Conservation (phyloP, 192 early-diverging fungal genomes). For the Physocladia obscura region DNA sequence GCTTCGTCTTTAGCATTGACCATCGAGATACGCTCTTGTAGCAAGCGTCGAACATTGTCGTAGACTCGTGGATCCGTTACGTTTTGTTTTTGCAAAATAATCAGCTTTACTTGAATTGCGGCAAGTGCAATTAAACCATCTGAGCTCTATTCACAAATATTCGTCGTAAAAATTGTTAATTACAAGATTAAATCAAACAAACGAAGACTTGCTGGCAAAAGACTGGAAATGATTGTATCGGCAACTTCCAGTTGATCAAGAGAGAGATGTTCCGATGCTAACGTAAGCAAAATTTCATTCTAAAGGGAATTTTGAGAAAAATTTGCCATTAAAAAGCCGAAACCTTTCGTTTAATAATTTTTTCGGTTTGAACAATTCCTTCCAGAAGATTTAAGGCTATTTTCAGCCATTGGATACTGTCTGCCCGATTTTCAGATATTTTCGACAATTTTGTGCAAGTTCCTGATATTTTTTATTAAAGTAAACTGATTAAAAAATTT, state of each 20-base stretch:
- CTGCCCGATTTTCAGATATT: not conserved
- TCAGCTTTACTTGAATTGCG: conserved; percentile 7
- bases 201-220: not conserved
- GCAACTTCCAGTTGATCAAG: not conserved
- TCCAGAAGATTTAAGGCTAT: not conserved
- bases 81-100: not conserved
- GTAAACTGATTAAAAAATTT: not conserved
- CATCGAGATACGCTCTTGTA: not conserved
- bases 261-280: conserved; percentile 14
- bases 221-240: not conserved
- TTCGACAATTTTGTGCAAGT: conserved; percentile 11
- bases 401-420: conserved; percentile 26
- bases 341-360: conserved; percentile 4
- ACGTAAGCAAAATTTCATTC: conserved; percentile 7
- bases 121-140: conserved; percentile 12
- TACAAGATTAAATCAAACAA: not conserved
- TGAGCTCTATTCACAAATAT: not conserved
- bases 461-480: not conserved
- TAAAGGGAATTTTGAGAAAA: not conserved
- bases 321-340: not conserved
- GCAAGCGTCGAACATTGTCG: not conserved
- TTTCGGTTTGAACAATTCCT: not conserved
- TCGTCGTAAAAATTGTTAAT: no score
- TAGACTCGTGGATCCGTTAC: not conserved
- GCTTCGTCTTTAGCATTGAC: not conserved